Evolutionary conservation across 805 yeast species (phyloP).

Genomic region (Metschnikowia gelsemii): DNA sequence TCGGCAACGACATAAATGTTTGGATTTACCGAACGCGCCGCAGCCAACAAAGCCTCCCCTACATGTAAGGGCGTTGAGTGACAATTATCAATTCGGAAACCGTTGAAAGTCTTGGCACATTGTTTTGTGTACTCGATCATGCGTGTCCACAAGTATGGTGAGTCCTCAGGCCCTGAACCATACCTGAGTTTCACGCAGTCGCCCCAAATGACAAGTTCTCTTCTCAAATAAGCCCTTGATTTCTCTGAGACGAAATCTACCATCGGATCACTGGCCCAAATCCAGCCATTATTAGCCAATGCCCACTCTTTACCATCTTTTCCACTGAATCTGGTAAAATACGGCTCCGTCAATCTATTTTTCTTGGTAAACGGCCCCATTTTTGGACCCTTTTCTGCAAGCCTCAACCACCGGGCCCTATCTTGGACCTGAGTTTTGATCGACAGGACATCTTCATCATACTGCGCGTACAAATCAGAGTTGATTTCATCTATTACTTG

Average conservation of each 20-base stretch:
- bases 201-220: slow-evolving; percentile 97
- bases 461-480: slow-evolving; percentile 64
- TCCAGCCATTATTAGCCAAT: slow-evolving; percentile 96
- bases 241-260: slow-evolving; percentile 85
- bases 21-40: slow-evolving; percentile 82
- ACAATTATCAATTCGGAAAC: slow-evolving; percentile 91
- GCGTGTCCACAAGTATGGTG: slow-evolving; percentile 85
- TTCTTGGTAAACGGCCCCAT: slow-evolving; percentile 58
- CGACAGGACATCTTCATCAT: slow-evolving; percentile 68
- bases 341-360: slow-evolving; percentile 75
- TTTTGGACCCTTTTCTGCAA: slow-evolving; percentile 81
- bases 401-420: slow-evolving; percentile 70
- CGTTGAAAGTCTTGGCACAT: slow-evolving; percentile 75
- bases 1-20: slow-evolving; percentile 93
- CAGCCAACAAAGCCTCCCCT: slow-evolving; percentile 83
- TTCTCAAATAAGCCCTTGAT: slow-evolving; percentile 77
- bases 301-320: slow-evolving; percentile 59
- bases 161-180: slow-evolving; percentile 73
- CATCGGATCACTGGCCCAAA: slow-evolving; percentile 94
- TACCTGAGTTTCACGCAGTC: slow-evolving; percentile 93
- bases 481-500: slow-evolving; percentile 75
- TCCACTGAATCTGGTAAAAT: slow-evolving; percentile 71
- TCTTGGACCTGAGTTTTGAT: slow-evolving; percentile 70
- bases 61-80: slow-evolving; percentile 96
- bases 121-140: slow-evolving; percentile 75